These are phyloP conservation scores for Ballota nigra DNA, from an alignment of 257 asterid species.

Conservation along the genomic window DNA sequence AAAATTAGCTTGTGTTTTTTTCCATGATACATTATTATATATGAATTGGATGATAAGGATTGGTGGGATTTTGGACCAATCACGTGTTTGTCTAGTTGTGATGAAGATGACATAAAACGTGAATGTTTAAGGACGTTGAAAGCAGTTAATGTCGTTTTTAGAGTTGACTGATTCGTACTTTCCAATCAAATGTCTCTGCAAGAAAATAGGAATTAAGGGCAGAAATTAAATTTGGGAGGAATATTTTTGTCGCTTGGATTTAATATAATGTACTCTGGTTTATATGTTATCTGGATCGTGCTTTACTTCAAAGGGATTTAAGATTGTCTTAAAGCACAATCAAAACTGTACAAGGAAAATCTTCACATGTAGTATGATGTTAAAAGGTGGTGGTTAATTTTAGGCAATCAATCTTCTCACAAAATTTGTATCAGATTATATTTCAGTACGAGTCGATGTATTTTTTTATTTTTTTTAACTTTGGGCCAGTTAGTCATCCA, in stretches of 20 bases:
- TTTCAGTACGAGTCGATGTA: not conserved
- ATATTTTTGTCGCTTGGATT: not conserved
- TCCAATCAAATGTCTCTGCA: constrained; percentile 29
- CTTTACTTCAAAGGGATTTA: constrained; percentile 43
- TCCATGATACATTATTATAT: not conserved
- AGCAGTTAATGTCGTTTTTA: constrained; percentile 27
- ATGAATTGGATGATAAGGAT: not conserved
- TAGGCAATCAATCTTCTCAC: not conserved
- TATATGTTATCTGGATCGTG: not conserved
- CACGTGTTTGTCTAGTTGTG: constrained; percentile 6
- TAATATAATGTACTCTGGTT: not conserved
- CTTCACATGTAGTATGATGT: constrained; percentile 32
- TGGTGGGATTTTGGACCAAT: constrained; percentile 22
- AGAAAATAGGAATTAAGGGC: constrained; percentile 12
- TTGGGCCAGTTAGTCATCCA: too few species aligned
- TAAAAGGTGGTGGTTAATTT: constrained; percentile 20
- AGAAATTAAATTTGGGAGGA: not conserved
- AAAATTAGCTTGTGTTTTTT: not conserved
- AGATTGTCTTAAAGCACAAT: constrained; percentile 43
- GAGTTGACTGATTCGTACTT: constrained; percentile 22
- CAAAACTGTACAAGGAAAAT: constrained; percentile 17
- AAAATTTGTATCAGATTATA: too few species aligned
- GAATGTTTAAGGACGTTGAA: constrained; percentile 16
- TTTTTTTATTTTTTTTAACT: too few species aligned
- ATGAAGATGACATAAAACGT: constrained; percentile 23